These are phyloP conservation scores for Heliocybe sulcata DNA, from an alignment of 1,284 basidiomycete species.

Conservation along the genomic window DNA sequence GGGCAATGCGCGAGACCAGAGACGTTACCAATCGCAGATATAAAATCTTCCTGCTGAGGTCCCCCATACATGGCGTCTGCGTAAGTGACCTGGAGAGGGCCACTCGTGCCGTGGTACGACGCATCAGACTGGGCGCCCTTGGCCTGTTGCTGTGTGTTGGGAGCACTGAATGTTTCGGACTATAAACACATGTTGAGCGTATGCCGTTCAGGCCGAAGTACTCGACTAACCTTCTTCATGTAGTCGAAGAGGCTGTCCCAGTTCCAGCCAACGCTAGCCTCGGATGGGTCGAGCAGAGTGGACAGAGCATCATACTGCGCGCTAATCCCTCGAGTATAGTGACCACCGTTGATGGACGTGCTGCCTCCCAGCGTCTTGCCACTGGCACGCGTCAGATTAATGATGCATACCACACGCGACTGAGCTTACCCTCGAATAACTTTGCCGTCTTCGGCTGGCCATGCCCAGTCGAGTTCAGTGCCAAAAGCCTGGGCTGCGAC, in stretches of 20 bases:
- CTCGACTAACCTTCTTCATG: neutral
- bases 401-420: neutral
- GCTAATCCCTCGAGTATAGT: slow-evolving; percentile 47
- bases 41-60: slow-evolving; percentile 44
- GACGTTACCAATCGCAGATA: slow-evolving; percentile 36
- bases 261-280: neutral
- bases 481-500: neutral
- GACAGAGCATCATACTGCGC: slow-evolving; percentile 34
- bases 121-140: slow-evolving; percentile 39
- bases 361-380: slow-evolving; percentile 56
- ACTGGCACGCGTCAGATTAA: slow-evolving; percentile 14
- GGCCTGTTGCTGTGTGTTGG: slow-evolving; percentile 37
- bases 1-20: slow-evolving; percentile 37
- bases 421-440: neutral
- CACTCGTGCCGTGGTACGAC: slow-evolving; percentile 43
- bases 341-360: slow-evolving; percentile 52
- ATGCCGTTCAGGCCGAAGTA: slow-evolving; percentile 40
- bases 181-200: slow-evolving; percentile 30
- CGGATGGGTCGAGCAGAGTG: neutral
- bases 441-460: neutral
- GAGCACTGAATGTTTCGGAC: slow-evolving; percentile 49
- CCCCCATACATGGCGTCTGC: slow-evolving; percentile 50
- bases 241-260: neutral
- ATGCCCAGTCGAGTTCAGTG: neutral
- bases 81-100: slow-evolving; percentile 47